Base-by-base conservation (phyloP, 2,329 filamentous ascomycete genomes). In the Talaromyces sp. region DNA sequence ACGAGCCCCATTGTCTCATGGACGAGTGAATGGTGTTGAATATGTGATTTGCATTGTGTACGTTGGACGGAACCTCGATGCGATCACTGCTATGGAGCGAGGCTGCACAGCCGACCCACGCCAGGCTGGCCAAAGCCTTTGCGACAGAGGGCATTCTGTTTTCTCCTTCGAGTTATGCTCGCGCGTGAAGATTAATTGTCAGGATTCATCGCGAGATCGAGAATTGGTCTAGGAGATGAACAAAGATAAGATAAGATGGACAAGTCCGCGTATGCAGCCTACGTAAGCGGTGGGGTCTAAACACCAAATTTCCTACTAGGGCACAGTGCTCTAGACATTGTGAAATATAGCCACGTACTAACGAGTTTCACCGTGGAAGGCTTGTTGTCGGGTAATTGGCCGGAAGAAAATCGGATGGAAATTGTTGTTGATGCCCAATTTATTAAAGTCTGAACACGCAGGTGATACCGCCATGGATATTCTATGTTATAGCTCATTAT, bases 11-110 rank as follows among this genome's bases (percentile, higher is more conserved):
- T 78, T 92, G 88, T 40, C 89, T 82, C 78, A 89, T 86, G 0
- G 88, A 88, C 9, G 86, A 86, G 65, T 91, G 86, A 18, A 92
- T 78, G 16, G 87, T 82, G 69, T 92, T 92, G 81, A 92, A 92
- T 61, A 92, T 85, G 64, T 84, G 82, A 65, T 85, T 83, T 7
- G 84, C 85, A 71, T 89, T 87, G 60, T 31, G 36, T 5, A 62
- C 10, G 50, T 61, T 14, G 85, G 87, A 40, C 3, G 57, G 44
- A 10, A 50, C 40, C 14, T 23, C 18, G 44, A 28, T 52, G 44
- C 8, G 16, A 47, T 31, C 36, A n/a, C 16, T 44, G 57, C 40
- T 50, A 3, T 42, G 23, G 31, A 52, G 8, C 12, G 59, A 12
- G 14, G 40, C 30, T 14, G 58, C 56, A 47, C 44, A 59, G 18